Base-by-base conservation (phyloP, 2,329 filamentous ascomycete genomes). In the Botrytis tulipae region DNA sequence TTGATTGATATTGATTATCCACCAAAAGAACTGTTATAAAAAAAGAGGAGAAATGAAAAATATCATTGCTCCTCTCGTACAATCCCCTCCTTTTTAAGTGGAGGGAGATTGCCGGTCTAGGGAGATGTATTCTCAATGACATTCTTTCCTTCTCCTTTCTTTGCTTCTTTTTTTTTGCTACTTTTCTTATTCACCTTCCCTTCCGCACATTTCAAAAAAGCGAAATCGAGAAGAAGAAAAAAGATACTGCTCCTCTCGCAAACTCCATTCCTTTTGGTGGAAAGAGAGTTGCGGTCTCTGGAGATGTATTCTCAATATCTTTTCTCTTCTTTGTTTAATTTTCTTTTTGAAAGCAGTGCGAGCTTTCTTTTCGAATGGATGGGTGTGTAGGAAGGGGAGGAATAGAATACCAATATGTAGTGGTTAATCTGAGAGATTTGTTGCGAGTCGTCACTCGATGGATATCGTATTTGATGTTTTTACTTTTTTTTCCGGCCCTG, bases 1-100 rank as follows among this genome's bases (percentile, higher is more conserved):
- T 25, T 25, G 12, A 54, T n/a, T n/a, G 4, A n/a, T 54, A n/a
- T n/a, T 7, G 25, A 57, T 57, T 4, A 57, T 57, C n/a, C 51
- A 42, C 37, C 25, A 3, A 40, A 40, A 4, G 2, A 25, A 14
- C n/a, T n/a, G n/a, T 14, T 5, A 40, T 12, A 40, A 1, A 48
- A 25, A 25, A 18, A 65, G 10, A 48, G 10, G n/a, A 66, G 29
- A 65, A 46, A 46, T 25, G 40, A 46, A 46, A 46, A 65, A 46
- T 1, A 48, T n/a, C 63, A 66, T 16, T 66, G 63, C 63, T 35
- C 63, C 63, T 66, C 42, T 66, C 42, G 63, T 32, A 66, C 42
- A 48, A 48, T n/a, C 14, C 0, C 3, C 6, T 10, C 4, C 2
- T 35, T 46, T 18, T 25, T 2, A 29, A 3, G 3, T 29, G 25